phyloP scores from a whole-genome alignment of 108 stramenopile species.

The Fistulifera solaris region DNA sequence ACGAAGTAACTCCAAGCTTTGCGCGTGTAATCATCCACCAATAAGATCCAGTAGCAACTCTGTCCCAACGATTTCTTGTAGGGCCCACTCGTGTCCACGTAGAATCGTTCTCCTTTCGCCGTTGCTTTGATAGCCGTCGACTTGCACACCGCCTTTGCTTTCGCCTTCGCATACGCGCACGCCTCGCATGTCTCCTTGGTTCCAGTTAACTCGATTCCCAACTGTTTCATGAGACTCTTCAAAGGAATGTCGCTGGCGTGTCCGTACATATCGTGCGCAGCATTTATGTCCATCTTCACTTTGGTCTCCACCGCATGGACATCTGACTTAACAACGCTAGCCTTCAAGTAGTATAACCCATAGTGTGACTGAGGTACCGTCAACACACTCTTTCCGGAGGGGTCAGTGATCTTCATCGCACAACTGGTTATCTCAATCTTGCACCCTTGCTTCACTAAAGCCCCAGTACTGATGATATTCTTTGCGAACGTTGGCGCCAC shows the following conservation, averaged over 20 bases:
- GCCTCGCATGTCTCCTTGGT: background rate
- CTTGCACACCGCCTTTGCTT: slow-evolving; percentile 1
- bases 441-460: background rate
- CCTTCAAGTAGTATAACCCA: too few relatives aligned
- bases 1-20: background rate
- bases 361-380: too few relatives aligned
- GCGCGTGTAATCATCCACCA: slow-evolving; percentile 10
- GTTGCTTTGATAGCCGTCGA: background rate
- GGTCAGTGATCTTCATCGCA: too few relatives aligned
- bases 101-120: slow-evolving; percentile 7
- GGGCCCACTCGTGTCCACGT: background rate
- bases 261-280: background rate
- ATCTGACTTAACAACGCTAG: too few relatives aligned
- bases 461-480: background rate
- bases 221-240: background rate
- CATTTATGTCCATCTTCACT: background rate
- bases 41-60: background rate
- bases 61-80: background rate
- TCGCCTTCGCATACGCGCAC: slow-evolving; percentile 7
- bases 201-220: slow-evolving; percentile 2
- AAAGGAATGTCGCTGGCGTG: background rate
- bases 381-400: too few relatives aligned
- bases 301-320: background rate
- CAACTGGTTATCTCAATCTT: too few relatives aligned
- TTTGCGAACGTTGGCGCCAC: background rate